phyloP scores from a whole-genome alignment of 345 rosid species.

The Salix udensis region DNA sequence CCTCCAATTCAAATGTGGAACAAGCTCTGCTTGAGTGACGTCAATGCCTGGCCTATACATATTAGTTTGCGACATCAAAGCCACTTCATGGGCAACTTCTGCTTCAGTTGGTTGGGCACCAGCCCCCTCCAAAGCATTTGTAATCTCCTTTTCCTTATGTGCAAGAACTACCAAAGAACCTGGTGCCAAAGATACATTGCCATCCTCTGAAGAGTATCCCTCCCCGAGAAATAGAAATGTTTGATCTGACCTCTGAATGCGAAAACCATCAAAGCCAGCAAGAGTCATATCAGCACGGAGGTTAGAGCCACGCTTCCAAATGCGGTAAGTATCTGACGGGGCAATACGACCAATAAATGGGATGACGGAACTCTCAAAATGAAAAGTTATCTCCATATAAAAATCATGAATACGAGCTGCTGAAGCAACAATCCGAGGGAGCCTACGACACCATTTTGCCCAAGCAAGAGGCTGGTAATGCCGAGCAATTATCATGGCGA shows the following conservation, averaged over 20 bases:
- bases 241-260: constrained; percentile 89
- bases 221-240: constrained; percentile 89
- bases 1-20: constrained; percentile 93
- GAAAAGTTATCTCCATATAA: constrained; percentile 96
- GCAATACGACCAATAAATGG: constrained; percentile 97
- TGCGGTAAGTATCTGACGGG: constrained; percentile 96
- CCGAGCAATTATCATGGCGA: constrained; percentile 83
- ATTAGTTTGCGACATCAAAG: constrained; percentile 93
- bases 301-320: constrained; percentile 97
- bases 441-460: constrained; percentile 99
- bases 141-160: constrained; percentile 91
- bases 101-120: constrained; percentile 90
- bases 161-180: constrained; percentile 89
- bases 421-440: constrained; percentile 83
- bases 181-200: constrained; percentile 53
- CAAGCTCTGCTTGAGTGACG: constrained; percentile 92
- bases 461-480: constrained; percentile 98
- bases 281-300: constrained; percentile 99
- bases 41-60: constrained; percentile 99
- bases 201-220: constrained; percentile 73
- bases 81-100: constrained; percentile 90
- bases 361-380: constrained; percentile 95
- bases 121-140: constrained; percentile 96
- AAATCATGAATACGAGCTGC: constrained; percentile 83
- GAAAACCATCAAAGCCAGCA: constrained; percentile 96